Base-by-base conservation (phyloP, 352 stramenopile species). In the Phytophthora kernoviae region DNA sequence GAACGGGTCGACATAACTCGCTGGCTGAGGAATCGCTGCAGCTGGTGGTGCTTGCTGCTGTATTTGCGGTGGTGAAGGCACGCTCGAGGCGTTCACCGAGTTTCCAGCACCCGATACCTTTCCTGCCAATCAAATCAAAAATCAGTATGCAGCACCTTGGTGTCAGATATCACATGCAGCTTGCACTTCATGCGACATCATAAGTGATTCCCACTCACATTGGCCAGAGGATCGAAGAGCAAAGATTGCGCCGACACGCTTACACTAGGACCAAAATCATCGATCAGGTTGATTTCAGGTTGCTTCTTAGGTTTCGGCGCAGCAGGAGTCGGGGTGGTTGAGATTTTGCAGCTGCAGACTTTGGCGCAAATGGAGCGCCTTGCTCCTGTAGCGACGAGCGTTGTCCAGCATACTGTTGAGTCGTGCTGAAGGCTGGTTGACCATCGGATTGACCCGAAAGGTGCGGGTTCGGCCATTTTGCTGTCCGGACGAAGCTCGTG, bases 241-340 rank as follows among this genome's bases (percentile, higher is more conserved):
- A 94, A 54, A 26, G 80, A 54, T 57, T 91, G 81, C 20, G 77
- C 85, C 4, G 85, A 79, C 6, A 90, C 71, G 22, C 62, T 90
- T 34, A 89, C 67, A 24, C 55, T 84, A 1, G 84, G 78, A 1
- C 63, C 75, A 59, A 87, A 88, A 43, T 92, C 84, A 42, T 86
- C 85, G 32, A 94, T 81, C 32, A 94, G 53, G 44, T 94, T 89
- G 56, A 94, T 89, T 50, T 93, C 81, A 5, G 65, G 62, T 44
- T 90, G 74, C 39, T 77, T 81, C 57, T 70, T 71, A 30, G 72
- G 41, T 54, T 69, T 58, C 44, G 68, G 17, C 20, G 57, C 56
- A 54, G 62, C 41, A 58, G 65, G 50, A 12, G 51, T 55, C 4
- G 62, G 65, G 58, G 45, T n/a, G 55, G 43, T 10, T 61, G 58